Conservation (phyloP, 306 rosid species). For the Ormosia semicastrata region DNA sequence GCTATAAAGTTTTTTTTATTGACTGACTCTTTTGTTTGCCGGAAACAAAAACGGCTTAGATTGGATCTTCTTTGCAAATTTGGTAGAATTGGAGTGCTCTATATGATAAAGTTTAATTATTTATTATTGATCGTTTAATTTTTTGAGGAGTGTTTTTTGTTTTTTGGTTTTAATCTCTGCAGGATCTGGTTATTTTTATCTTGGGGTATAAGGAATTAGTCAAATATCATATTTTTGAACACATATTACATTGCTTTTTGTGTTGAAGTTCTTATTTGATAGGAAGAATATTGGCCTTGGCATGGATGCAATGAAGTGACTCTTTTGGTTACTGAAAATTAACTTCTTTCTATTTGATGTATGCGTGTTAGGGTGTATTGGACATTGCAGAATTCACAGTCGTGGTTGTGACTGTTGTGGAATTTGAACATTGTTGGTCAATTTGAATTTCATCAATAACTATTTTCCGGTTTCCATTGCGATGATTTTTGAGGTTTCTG, state of each 20-base stretch:
- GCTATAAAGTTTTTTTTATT: not conserved
- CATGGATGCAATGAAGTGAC: conserved; percentile 8
- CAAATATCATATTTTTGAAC: not conserved
- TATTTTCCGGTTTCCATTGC: conserved; percentile 4
- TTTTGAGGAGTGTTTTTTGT: not conserved
- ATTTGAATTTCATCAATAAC: not conserved
- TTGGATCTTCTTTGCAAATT: conserved; percentile 35
- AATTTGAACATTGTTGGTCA: conserved; percentile 13
- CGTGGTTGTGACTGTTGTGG: not conserved
- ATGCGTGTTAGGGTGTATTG: not conserved
- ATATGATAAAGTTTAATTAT: not conserved
- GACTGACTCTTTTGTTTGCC: not conserved
- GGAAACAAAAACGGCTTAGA: conserved; percentile 8
- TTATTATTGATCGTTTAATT: not conserved
- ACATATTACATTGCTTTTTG: not conserved
- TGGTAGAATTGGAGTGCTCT: conserved; percentile 16
- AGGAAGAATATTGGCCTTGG: not conserved
- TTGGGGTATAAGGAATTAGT: not conserved
- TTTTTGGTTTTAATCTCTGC: not conserved
- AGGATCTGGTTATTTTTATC: conserved; percentile 34
- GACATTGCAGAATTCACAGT: not conserved
- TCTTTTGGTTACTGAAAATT: not conserved
- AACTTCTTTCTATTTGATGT: not conserved
- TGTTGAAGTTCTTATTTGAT: not conserved
- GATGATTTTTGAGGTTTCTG: not conserved